phyloP scores from a whole-genome alignment of 305 asterid species.

The Rubia tinctorum region DNA sequence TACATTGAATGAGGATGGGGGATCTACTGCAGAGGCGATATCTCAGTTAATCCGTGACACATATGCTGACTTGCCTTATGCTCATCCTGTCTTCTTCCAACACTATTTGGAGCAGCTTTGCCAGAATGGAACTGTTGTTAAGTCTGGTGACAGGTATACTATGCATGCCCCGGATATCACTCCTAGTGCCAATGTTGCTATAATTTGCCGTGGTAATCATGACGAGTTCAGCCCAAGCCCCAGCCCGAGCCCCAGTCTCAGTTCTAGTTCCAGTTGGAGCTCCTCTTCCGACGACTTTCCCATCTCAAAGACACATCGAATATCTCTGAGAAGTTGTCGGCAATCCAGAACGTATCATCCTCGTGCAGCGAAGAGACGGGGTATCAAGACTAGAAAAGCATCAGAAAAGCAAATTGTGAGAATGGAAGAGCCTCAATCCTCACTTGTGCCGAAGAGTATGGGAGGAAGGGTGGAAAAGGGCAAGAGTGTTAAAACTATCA shows the following conservation, averaged over 20 bases:
- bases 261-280: constrained; percentile 23
- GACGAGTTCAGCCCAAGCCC: constrained; percentile 1
- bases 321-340: background rate
- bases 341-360: background rate
- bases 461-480: constrained; percentile 4
- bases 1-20: constrained; percentile 41
- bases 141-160: constrained; percentile 21
- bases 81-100: constrained; percentile 43
- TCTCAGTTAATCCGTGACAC: constrained; percentile 36
- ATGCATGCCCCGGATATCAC: background rate
- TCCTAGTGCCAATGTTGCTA: background rate
- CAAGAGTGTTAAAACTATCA: background rate
- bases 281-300: background rate
- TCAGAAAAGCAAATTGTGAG: background rate
- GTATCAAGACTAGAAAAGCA: background rate
- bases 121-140: constrained; percentile 25
- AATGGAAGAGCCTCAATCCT: background rate
- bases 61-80: constrained; percentile 47
- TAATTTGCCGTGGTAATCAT: constrained; percentile 2
- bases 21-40: constrained; percentile 48
- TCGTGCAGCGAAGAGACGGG: background rate
- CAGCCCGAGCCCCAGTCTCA: constrained; percentile 15
- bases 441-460: constrained; percentile 3
- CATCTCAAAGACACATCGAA: background rate
- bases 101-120: constrained; percentile 47